Base-by-base conservation (phyloP, 495 filamentous ascomycete genomes). In the Penicillium bovifimosum region DNA sequence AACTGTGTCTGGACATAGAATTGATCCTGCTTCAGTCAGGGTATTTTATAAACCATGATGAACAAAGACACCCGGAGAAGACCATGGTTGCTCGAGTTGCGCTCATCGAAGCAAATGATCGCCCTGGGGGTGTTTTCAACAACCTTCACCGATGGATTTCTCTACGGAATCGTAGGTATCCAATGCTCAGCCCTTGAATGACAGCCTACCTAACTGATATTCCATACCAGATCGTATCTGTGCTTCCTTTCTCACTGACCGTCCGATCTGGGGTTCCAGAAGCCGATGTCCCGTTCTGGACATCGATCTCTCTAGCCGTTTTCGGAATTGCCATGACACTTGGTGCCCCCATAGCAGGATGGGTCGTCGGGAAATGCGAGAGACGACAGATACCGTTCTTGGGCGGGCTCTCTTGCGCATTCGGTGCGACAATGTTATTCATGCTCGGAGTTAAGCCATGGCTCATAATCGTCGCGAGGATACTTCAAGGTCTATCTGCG, bases 141-240 rank as follows among this genome's bases (percentile, higher is more conserved):
- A 0, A 50, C 47, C 4, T 50, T 50, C 20, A 40, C 47, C 17
- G 47, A 50, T 50, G 47, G 47, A 2, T 50, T 50, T n/a, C 47
- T 50, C 13, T 50, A 50, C 11, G 47, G 47, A 13, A 50, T 41
- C 11, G 38, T 50, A 31, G 20, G 47, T 34, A 0, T 1, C 5
- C 4, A 3, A 41, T 1, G 3, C 10, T 8, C n/a, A 7, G 2
- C 13, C 1, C 7, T 34, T 5, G 1, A 26, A 47, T 42, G n/a
- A 24, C 8, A 5, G 1, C 38, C n/a, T n/a, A n/a, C n/a, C 33
- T 47, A 20, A 47, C 31, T n/a, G 24, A 2, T 6, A 3, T 29
- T 6, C 13, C 35, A 0, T 26, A 7, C 27, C 14, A 50, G 47
- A 29, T 42, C 13, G 47, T 50, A 33, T 41, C 47, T 3, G 47